Evolutionary conservation across 1,139 yeast species (phyloP), one percentile per base, ranked within the genome.

Genomic region (Tardiomyces depauwii): DNA sequence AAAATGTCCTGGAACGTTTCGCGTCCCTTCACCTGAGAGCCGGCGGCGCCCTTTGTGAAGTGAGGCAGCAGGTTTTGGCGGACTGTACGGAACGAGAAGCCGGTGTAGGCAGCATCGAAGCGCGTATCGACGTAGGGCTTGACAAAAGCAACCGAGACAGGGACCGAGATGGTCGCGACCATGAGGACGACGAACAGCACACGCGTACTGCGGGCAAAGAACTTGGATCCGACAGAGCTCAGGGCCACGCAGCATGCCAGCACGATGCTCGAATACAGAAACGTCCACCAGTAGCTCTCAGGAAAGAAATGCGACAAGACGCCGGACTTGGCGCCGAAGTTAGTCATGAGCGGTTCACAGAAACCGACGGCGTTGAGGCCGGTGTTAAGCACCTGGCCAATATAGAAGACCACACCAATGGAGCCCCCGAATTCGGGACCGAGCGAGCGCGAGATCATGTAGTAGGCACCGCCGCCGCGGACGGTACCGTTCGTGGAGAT

Each of bases 21-120:
- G 18, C 72, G 76, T 0, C 73, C 70, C 2, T 76, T 71, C 45
- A 76, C 66, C 39, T 81, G 79, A 11, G 95, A 83, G 0, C 97
- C 97, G 2, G 95, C 96, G 4, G 97, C 96, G 14, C 93, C 93
- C 43, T 77, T 72, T 0, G 96, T 88, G 60, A 87, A 87, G 44
- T 76, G 72, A 0, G 97, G 97, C 55, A 75, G 68, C 42, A 89
- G 58, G 56, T 91, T 91, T 2, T 71, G 77, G 9, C 60, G 62
- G 28, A 86, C 70, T 0, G 89, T 86, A 1, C 62, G 45, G 82
- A 82, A 80, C 0, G 82, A 72, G 1, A 83, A 70, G 0, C 97
- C 97, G 0, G 93, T 73, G 60, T 86, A 87, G 48, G 65, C 62
- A 1, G 79, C 64, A 21, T 68, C 64, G 36, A 51, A 47, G 39